A percentile compares a stretch with the other conserved stretches of the same genome.
Evolutionary conservation across 257 asterid species (phyloP).

Genomic region (Knoxia roxburghii): DNA sequence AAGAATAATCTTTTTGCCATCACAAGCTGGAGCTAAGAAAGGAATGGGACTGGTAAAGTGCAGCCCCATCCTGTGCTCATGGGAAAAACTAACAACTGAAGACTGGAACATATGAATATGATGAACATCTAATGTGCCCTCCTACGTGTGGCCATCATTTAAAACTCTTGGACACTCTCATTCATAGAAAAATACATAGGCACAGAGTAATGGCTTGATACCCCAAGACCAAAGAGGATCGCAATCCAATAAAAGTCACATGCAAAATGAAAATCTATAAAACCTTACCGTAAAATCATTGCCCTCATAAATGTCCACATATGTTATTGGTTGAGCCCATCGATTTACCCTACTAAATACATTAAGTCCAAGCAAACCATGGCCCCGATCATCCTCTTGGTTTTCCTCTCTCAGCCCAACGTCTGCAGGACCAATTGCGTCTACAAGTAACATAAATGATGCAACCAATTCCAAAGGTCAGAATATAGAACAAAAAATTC

Average conservation of each 20-base stretch:
- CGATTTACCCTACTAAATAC: conserved; percentile 66
- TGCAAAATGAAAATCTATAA: background rate
- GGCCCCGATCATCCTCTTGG: conserved; percentile 80
- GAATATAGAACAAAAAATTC: background rate
- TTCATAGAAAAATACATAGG: background rate
- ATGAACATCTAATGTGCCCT: background rate
- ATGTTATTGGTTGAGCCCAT: conserved; percentile 91
- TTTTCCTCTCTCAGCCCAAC: conserved; percentile 70
- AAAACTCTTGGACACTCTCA: background rate
- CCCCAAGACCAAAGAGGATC: background rate
- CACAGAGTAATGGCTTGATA: background rate
- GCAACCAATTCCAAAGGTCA: conserved; percentile 11
- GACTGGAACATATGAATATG: background rate
- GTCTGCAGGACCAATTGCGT: conserved; percentile 62
- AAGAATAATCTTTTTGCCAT: background rate
- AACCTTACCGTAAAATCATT: conserved; percentile 61
- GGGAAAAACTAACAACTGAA: background rate
- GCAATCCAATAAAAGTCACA: background rate
- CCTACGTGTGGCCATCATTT: background rate
- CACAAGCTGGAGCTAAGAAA: background rate
- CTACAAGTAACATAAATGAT: conserved; percentile 35
- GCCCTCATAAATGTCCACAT: conserved; percentile 74
- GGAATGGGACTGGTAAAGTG: background rate
- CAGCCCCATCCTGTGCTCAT: background rate
- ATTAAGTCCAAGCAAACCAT: conserved; percentile 66